These are phyloP conservation scores for Tylopilus vinaceipallidus DNA, from an alignment of 768 basidiomycete species.

Conservation along the genomic window DNA sequence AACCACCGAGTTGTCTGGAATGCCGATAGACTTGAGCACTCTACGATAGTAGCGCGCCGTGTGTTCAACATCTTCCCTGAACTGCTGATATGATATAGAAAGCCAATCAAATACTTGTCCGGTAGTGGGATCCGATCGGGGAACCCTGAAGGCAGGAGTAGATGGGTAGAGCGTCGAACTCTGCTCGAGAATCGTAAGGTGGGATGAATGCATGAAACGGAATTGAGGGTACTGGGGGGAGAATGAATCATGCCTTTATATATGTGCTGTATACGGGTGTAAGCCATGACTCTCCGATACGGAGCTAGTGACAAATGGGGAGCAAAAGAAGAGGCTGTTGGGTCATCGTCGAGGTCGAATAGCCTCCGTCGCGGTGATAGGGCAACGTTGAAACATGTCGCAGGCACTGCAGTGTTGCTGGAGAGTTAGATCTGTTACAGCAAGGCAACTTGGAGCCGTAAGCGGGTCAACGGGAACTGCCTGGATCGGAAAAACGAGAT, in stretches of 20 bases:
- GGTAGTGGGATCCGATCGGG: conserved; percentile 44
- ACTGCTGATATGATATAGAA: conserved; percentile 61
- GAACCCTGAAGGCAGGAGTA: conserved; percentile 59
- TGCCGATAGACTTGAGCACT: conserved; percentile 42
- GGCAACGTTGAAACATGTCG: conserved; percentile 34
- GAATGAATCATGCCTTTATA: conserved; percentile 27
- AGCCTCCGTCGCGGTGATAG: conserved; percentile 36
- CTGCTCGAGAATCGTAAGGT: conserved; percentile 62
- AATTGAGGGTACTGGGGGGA: conserved; percentile 5
- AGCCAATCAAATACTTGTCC: conserved; percentile 52
- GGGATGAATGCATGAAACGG: conserved; percentile 39
- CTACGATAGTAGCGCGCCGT: conserved; percentile 64
- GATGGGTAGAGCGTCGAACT: conserved; percentile 49
- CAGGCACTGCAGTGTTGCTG: conserved; percentile 32
- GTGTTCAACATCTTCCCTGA: conserved; percentile 61
- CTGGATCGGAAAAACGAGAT: conserved; percentile 22
- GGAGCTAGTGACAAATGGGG: conserved; percentile 30
- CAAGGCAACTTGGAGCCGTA: conserved; percentile 24
- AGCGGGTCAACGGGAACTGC: conserved; percentile 15
- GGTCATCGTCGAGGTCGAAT: conserved; percentile 26
- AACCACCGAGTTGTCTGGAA: conserved; percentile 58
- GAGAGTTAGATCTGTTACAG: conserved; percentile 30
- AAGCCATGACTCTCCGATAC: conserved; percentile 28
- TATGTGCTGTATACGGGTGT: conserved; percentile 25
- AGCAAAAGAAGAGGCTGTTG: conserved; percentile 27